Conservation (phyloP, 441 rosid species). For the Dalechampia spathulata region DNA sequence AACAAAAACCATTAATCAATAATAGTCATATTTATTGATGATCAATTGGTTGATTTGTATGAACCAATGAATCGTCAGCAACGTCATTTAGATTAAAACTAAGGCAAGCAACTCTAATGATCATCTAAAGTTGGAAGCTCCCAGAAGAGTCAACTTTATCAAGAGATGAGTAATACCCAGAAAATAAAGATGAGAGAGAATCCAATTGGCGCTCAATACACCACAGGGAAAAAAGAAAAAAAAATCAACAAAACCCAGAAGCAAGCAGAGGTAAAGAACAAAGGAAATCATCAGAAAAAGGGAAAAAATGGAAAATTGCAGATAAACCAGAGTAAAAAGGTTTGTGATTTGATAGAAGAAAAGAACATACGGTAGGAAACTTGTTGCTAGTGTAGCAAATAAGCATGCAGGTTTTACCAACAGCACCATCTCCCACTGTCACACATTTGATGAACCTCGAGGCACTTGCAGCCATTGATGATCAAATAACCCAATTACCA, state of each 20-base stretch:
- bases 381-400: conserved; percentile 97
- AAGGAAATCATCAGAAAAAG: background rate
- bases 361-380: conserved; percentile 77
- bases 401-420: conserved; percentile 98
- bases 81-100: background rate
- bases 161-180: conserved; percentile 13
- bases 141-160: background rate
- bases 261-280: conserved; percentile 17
- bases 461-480: conserved; percentile 72
- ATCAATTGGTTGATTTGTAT: no score
- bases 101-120: conserved; percentile 10
- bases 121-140: conserved; percentile 10
- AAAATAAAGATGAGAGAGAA: conserved; percentile 1
- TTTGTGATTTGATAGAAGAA: conserved; percentile 8
- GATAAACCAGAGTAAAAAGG: conserved; percentile 8
- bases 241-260: conserved; percentile 34
- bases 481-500: conserved; percentile 14
- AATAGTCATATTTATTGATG: no score
- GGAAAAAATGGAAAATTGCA: conserved; percentile 10
- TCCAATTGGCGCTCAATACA: background rate
- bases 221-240: background rate
- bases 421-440: conserved; percentile 99
- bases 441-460: conserved; percentile 97
- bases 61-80: no score
- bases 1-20: background rate